These are phyloP conservation scores for Tetrahymena malaccensis DNA, from an alignment of 73 alveolate genomes.

Conservation along the genomic window DNA sequence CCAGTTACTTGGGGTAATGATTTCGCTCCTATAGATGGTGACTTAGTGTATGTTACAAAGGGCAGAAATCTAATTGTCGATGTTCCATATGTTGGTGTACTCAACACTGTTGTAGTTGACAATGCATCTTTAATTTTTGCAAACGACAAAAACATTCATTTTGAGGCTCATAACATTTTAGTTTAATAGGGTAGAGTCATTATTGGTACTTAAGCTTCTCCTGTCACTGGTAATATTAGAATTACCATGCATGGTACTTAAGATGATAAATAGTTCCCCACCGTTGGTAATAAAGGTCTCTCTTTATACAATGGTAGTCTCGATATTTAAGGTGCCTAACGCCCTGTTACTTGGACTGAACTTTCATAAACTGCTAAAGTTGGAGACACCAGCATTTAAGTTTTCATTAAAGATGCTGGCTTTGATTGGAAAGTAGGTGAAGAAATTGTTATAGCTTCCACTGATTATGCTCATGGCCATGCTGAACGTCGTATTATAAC, in stretches of 20 bases:
- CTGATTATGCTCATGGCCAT: constrained; percentile 45
- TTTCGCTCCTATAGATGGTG: constrained; percentile 61
- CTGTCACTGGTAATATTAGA: constrained; percentile 47
- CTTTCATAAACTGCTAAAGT: constrained; percentile 49
- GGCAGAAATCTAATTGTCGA: constrained; percentile 60
- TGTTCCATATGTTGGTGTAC: constrained; percentile 46
- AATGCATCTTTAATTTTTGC: constrained; percentile 64
- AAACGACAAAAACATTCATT: constrained; percentile 34
- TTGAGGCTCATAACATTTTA: constrained; percentile 67
- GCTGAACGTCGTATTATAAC: constrained; percentile 58
- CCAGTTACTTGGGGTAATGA: constrained; percentile 71
- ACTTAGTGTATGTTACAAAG: constrained; percentile 42
- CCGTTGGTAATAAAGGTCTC: constrained; percentile 68
- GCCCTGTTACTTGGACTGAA: constrained; percentile 66
- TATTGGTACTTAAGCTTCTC: constrained; percentile 65
- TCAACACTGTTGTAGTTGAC: constrained; percentile 44
- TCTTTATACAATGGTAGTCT: constrained; percentile 56
- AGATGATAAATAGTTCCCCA: constrained; percentile 55
- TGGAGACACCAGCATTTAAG: constrained; percentile 43
- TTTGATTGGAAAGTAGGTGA: constrained; percentile 81
- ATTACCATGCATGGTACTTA: constrained; percentile 64
- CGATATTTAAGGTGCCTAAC: constrained; percentile 68
- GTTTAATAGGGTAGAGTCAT: constrained; percentile 60
- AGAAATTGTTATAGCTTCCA: constrained; percentile 63
- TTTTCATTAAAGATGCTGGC: constrained; percentile 2